Evolutionary conservation across 1,284 basidiomycete species (phyloP).

Genomic region (Leccinum cinnamomeum): DNA sequence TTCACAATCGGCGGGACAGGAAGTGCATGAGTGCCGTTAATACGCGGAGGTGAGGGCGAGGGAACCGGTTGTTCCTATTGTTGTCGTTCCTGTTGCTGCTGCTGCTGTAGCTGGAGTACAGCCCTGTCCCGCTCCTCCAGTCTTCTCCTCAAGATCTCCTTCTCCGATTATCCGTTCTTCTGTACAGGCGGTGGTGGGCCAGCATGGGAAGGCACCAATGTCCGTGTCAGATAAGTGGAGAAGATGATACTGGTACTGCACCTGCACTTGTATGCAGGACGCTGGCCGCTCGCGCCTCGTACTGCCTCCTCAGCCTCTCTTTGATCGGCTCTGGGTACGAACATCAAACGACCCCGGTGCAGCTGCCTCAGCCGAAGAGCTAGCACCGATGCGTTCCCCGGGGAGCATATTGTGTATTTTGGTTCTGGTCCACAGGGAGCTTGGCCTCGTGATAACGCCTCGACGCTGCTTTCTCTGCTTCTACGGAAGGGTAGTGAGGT

Average conservation of each 20-base stretch:
- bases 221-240: constrained; percentile 26
- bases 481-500: constrained; percentile 48
- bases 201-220: constrained; percentile 17
- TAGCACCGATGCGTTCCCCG: constrained; percentile 19
- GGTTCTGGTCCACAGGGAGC: constrained; percentile 60
- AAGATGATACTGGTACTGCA: constrained; percentile 16
- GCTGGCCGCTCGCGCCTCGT: constrained; percentile 51
- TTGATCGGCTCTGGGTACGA: constrained; percentile 43
- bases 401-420: constrained; percentile 37
- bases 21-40: constrained; percentile 22
- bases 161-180: constrained; percentile 45
- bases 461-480: constrained; percentile 65
- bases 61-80: constrained; percentile 8
- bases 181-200: constrained; percentile 12
- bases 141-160: constrained; percentile 51
- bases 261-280: constrained; percentile 40
- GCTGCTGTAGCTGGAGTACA: constrained; percentile 20
- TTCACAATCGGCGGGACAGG: constrained; percentile 26
- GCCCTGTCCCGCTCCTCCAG: constrained; percentile 47
- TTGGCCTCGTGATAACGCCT: constrained; percentile 68
- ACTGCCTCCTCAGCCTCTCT: constrained; percentile 40
- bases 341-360: constrained; percentile 56
- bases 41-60: constrained; percentile 32
- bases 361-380: constrained; percentile 15
- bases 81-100: constrained; percentile 1